Evolutionary conservation across 1,139 yeast species (phyloP), one percentile per base, ranked within the genome.

Genomic region (Scheffersomyces quercinus): DNA sequence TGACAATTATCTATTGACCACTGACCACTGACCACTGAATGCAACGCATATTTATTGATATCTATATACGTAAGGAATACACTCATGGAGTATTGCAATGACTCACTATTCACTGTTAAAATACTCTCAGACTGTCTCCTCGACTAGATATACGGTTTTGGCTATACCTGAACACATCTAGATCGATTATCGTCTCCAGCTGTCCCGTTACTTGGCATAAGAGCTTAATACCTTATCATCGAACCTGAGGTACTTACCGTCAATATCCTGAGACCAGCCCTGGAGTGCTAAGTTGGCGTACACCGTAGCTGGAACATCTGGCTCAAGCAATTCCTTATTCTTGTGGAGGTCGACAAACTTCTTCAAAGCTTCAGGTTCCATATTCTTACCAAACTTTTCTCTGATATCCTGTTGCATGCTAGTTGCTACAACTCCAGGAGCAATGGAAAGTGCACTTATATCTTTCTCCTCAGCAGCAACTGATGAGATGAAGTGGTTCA

Each of bases 361-460:
- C 44, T 79, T 65, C 51, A 79, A 74, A 9, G 79, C 74, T 14
- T 75, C 81, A 0, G 72, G 67, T 1, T 74, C 68, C 96, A 89
- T 88, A 31, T 68, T 66, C 9, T 58, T 52, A 1, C 81, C 81
- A 55, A 78, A 77, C 46, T 56, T 59, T 20, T 79, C 83, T 56
- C 97, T 79, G 45, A 91, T 89, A 45, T 80, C 83, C 10, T 56
- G 59, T 66, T 91, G 98, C 97, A 91, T 91, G 15, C 70, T 73
- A 0, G 98, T 90, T 59, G 87, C 89, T 2, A 91, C 97, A 1
- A 88, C 95, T 3, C 98, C 98, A 0, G 98, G 98, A 2, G 96
- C 97, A 20, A 91, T 75, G 0, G 96, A 73, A 9, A 88, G 67
- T 3, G 87, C 73, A 38, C 70, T 68, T 15, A 90, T 68, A 0